Conservation (phyloP, 1,284 basidiomycete species). For the Puccinia brachypodii region DNA sequence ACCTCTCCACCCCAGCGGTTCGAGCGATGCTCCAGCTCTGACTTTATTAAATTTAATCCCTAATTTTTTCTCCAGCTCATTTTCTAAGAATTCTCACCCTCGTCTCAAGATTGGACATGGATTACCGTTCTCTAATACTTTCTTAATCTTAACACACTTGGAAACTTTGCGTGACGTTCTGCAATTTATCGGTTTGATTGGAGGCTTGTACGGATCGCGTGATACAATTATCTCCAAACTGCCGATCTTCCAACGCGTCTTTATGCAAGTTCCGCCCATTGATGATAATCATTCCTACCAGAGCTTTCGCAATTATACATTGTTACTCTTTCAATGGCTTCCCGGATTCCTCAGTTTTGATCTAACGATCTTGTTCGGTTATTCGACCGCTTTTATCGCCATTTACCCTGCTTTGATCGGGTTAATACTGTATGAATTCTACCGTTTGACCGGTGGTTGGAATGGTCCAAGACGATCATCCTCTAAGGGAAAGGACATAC, state of each 20-base stretch:
- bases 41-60: slow-evolving; percentile 7
- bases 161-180: slow-evolving; percentile 50
- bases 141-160: slow-evolving; percentile 48
- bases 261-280: slow-evolving; percentile 45
- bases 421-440: slow-evolving; percentile 52
- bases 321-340: slow-evolving; percentile 47
- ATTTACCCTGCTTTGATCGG: slow-evolving; percentile 49
- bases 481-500: background rate
- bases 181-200: slow-evolving; percentile 44
- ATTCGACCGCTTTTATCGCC: slow-evolving; percentile 48
- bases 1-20: background rate
- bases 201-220: background rate
- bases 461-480: background rate
- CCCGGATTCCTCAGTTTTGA: slow-evolving; percentile 53
- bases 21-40: background rate
- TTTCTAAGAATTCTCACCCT: background rate
- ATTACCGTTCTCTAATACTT: background rate
- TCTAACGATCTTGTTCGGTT: slow-evolving; percentile 4
- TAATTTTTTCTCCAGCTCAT: background rate
- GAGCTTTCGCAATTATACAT: slow-evolving; percentile 18
- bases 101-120: background rate
- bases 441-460: slow-evolving; percentile 52
- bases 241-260: background rate
- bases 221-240: background rate
- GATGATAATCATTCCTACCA: slow-evolving; percentile 34